phyloP scores from a whole-genome alignment of 2,329 filamentous ascomycete species.

The Penicillium corylophilum region DNA sequence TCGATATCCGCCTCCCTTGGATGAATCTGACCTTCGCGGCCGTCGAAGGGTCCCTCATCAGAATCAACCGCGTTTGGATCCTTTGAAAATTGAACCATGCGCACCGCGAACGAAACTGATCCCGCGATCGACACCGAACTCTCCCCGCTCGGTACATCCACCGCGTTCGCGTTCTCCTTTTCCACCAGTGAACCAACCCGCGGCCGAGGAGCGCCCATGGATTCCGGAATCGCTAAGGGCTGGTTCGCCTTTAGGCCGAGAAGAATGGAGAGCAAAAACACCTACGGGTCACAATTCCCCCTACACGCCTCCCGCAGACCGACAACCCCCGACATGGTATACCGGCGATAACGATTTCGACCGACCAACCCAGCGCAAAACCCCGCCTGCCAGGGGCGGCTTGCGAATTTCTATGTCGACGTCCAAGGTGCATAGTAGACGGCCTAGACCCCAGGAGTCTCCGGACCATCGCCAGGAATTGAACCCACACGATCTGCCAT shows the following conservation, averaged over 20 bases:
- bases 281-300: slow-evolving; percentile 22
- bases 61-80: slow-evolving; percentile 29
- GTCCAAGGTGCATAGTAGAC: slow-evolving; percentile 31
- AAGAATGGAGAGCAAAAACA: slow-evolving; percentile 17
- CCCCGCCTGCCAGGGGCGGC: slow-evolving; percentile 26
- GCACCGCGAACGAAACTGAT: slow-evolving; percentile 19
- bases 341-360: slow-evolving; percentile 25
- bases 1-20: slow-evolving; percentile 34
- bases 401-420: slow-evolving; percentile 41
- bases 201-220: slow-evolving; percentile 17
- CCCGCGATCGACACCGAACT: slow-evolving; percentile 20
- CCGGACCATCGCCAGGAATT: slow-evolving; percentile 28
- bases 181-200: slow-evolving; percentile 8
- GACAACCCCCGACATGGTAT: slow-evolving; percentile 16
- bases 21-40: slow-evolving; percentile 31
- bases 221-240: slow-evolving; percentile 17
- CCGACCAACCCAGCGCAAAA: slow-evolving; percentile 25
- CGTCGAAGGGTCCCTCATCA: slow-evolving; percentile 29
- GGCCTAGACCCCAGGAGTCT: slow-evolving; percentile 25
- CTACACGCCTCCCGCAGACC: slow-evolving; percentile 22
- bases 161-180: slow-evolving; percentile 25
- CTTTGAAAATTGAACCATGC: slow-evolving; percentile 30
- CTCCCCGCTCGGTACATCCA: slow-evolving; percentile 19
- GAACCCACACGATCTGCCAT: slow-evolving; percentile 22
- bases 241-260: slow-evolving; percentile 17